Conservation (phyloP, 1,139 yeast species). For the Blastobotrys buckinghamii region DNA sequence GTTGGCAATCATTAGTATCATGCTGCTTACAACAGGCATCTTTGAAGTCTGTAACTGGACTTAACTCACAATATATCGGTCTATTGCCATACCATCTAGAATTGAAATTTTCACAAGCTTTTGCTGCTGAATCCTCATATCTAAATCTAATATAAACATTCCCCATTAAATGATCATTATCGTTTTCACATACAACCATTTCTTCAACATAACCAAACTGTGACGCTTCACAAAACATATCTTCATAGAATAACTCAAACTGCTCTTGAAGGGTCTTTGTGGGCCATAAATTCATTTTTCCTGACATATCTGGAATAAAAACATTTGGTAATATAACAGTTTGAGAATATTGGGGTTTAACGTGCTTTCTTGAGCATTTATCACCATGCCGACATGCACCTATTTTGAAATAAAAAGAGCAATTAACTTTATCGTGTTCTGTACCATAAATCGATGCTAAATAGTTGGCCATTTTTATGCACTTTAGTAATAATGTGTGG, state of each 20-base stretch:
- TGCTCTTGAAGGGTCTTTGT: slow-evolving; percentile 42
- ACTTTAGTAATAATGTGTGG: too few relatives aligned
- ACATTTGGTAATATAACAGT: slow-evolving; percentile 65
- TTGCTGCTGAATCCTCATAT: slow-evolving; percentile 51
- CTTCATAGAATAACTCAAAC: slow-evolving; percentile 67
- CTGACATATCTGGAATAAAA: slow-evolving; percentile 46
- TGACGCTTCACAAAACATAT: slow-evolving; percentile 64
- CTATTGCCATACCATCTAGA: slow-evolving; percentile 75
- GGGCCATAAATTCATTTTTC: slow-evolving; percentile 26
- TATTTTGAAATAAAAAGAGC: slow-evolving; percentile 67
- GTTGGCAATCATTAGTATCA: slow-evolving; percentile 54
- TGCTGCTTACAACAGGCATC: slow-evolving; percentile 76
- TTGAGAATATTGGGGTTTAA: slow-evolving; percentile 60
- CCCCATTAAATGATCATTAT: slow-evolving; percentile 75
- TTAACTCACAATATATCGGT: slow-evolving; percentile 77
- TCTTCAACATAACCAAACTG: slow-evolving; percentile 53
- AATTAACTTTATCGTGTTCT: slow-evolving; percentile 40
- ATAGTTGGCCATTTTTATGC: slow-evolving; percentile 30
- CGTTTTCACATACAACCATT: slow-evolving; percentile 76
- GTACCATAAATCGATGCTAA: slow-evolving; percentile 39
- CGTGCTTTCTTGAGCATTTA: slow-evolving; percentile 74
- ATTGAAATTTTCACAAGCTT: slow-evolving; percentile 57
- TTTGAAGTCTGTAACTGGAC: slow-evolving; percentile 65
- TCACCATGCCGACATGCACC: slow-evolving; percentile 96
- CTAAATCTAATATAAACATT: slow-evolving; percentile 69